Evolutionary conservation across 192 early-diverging fungal species (phyloP), one percentile per base, ranked within the genome.

Genomic region (Coemansia sp.): DNA sequence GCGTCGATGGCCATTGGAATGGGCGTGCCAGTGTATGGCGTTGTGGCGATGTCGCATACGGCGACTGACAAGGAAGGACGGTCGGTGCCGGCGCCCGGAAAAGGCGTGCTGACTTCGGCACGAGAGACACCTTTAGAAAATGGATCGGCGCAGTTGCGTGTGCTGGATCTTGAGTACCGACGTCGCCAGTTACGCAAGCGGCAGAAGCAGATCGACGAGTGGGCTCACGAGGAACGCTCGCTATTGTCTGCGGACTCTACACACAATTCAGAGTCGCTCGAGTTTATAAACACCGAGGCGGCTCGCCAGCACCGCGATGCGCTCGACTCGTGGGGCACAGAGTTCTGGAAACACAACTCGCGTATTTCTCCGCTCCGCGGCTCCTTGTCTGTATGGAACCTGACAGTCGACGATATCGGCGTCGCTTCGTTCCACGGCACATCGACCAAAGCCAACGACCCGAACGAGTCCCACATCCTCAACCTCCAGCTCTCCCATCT

Each of bases 401-500:
- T 97, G 64, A 93, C 89, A 15, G 83, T 95, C 51, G 93, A 97
- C 75, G 95, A 97, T 76, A 93, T 97, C 74, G 89, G 90, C 54
- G 87, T 94, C 22, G 91, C 91, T 6, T 96, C 95, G 20, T 94
- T 98, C 92, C 95, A 97, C 80, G 94, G 95, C 61, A 97, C 95
- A 17, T 90, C 90, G 20, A 97, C 95, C 72, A 91, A 91, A 78
- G 95, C 95, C 46, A 97, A 97, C 79, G 94, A 97, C 83, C 91
- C 92, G 86, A 97, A 97, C 83, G 95, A 97, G 81, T 95, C 95
- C 12, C 87, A 88, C 6, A 90, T 92, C 6, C 40, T 94, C 38
- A 92, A 97, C 83, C 83, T 85, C 66, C 94, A 97, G 82, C 71
- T 97, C 64, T 81, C 72, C 38, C 93, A 97, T 72, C 85, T 97